These are phyloP conservation scores for Starmerella floricola DNA, from an alignment of 805 yeast genomes.

Conservation along the genomic window DNA sequence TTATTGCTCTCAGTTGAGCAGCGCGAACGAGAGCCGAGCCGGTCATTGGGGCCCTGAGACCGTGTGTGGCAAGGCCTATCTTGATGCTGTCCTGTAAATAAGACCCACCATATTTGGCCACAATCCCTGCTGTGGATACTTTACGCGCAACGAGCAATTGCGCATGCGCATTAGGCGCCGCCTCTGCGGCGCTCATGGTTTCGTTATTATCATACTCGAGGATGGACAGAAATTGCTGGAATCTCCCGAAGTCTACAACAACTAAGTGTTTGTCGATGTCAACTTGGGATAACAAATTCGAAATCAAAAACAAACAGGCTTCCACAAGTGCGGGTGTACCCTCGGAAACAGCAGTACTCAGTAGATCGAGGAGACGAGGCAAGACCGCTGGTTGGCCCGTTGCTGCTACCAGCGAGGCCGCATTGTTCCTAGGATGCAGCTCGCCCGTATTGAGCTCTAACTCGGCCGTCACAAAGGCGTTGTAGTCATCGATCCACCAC, in stretches of 20 bases:
- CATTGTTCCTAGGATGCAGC: constrained; percentile 46
- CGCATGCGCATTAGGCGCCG: constrained; percentile 1
- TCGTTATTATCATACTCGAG: constrained; percentile 6
- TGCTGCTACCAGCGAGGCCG: constrained; percentile 45
- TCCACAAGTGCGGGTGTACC: constrained; percentile 8
- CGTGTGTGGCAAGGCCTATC: constrained; percentile 12
- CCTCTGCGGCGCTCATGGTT: neutral
- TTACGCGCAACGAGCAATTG: constrained; percentile 20
- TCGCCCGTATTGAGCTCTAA: constrained; percentile 49
- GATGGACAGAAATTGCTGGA: constrained; percentile 9
- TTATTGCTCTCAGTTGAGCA: constrained; percentile 13
- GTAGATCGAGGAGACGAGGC: constrained; percentile 9
- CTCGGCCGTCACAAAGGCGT: constrained; percentile 59
- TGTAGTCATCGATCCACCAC: constrained; percentile 49
- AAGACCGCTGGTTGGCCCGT: constrained; percentile 28
- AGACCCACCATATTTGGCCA: constrained; percentile 20
- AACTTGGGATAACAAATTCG: constrained; percentile 17
- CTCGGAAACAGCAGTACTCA: neutral
- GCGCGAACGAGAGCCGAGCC: constrained; percentile 12
- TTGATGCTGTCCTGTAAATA: constrained; percentile 13
- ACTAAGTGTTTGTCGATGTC: constrained; percentile 13
- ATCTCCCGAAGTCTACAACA: neutral
- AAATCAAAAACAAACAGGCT: constrained; percentile 18
- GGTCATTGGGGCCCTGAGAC: constrained; percentile 6
- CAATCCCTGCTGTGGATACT: constrained; percentile 17